Percentiles rank a stretch among this genome's conserved stretches.
phyloP scores from a whole-genome alignment of 192 early-diverging fungal genomes.

The Obelidium mucronatum region DNA sequence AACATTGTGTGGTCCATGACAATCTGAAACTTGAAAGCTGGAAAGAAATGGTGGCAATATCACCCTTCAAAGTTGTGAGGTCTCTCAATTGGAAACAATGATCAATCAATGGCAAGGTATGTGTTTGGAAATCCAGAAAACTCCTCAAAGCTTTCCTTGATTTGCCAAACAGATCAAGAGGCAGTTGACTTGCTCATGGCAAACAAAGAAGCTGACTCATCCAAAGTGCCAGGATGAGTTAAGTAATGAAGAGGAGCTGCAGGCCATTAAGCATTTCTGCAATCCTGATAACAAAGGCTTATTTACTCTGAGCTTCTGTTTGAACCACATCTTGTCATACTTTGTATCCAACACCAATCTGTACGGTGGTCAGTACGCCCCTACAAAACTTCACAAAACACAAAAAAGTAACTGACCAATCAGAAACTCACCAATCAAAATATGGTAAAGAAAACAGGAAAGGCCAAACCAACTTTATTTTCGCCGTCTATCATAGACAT shows the following conservation, averaged over 20 bases:
- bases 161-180: conserved; percentile 13
- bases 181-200: conserved; percentile 23
- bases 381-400: too few species aligned
- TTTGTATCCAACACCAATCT: too few species aligned
- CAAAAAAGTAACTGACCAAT: too few species aligned
- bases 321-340: neutral
- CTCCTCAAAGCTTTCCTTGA: neutral
- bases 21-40: too few species aligned
- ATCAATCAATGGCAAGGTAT: conserved; percentile 9
- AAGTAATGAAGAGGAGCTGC: conserved; percentile 1
- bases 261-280: neutral
- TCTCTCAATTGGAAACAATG: conserved; percentile 18
- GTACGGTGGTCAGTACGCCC: too few species aligned
- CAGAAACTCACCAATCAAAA: too few species aligned
- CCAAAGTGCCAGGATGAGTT: conserved; percentile 14
- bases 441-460: too few species aligned
- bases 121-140: conserved; percentile 1
- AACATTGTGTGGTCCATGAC: neutral
- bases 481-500: too few species aligned
- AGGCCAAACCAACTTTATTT: too few species aligned
- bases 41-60: too few species aligned
- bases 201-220: conserved; percentile 7
- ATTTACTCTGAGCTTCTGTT: neutral
- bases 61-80: conserved; percentile 20
- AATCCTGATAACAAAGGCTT: neutral